These are phyloP conservation scores for Lecanicillium sp. DNA, from an alignment of 2,329 filamentous ascomycete species.

Conservation along the genomic window DNA sequence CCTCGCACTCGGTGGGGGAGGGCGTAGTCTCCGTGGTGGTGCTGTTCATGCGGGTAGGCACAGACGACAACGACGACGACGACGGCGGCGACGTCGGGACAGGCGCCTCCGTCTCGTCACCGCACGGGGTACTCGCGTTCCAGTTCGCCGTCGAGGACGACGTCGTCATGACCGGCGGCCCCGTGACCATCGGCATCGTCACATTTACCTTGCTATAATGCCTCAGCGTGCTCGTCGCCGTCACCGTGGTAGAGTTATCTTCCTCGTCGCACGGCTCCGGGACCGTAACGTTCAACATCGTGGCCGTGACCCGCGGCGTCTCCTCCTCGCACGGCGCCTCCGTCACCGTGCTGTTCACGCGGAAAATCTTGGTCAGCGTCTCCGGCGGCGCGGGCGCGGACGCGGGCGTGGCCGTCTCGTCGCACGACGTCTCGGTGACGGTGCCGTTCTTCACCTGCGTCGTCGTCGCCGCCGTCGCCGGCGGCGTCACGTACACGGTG, in stretches of 20 bases:
- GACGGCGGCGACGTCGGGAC: too few species aligned
- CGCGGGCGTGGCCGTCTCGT: not conserved
- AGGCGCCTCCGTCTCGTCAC: too few species aligned
- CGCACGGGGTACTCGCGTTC: too few species aligned
- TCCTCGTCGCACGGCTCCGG: slow-evolving; percentile 15
- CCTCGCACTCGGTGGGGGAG: not conserved
- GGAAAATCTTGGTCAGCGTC: not conserved
- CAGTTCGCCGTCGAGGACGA: too few species aligned
- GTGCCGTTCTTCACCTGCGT: slow-evolving; percentile 15
- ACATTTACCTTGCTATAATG: too few species aligned
- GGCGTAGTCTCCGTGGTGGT: slow-evolving; percentile 10
- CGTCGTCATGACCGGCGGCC: too few species aligned
- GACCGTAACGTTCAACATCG: not conserved
- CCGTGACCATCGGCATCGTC: too few species aligned
- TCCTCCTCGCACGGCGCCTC: not conserved
- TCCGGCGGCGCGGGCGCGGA: too few species aligned
- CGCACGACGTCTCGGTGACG: not conserved
- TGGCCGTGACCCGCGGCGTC: not conserved
- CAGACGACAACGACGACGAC: too few species aligned
- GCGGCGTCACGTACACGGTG: slow-evolving; percentile 10
- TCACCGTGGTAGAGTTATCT: slow-evolving; percentile 3
- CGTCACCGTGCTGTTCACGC: not conserved
- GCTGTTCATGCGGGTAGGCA: too few species aligned
- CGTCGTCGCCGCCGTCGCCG: slow-evolving; percentile 1
- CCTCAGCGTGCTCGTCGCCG: not conserved